Conservation (phyloP, 129 eudicot species). For the carrot (Daucus carota) region DNA sequence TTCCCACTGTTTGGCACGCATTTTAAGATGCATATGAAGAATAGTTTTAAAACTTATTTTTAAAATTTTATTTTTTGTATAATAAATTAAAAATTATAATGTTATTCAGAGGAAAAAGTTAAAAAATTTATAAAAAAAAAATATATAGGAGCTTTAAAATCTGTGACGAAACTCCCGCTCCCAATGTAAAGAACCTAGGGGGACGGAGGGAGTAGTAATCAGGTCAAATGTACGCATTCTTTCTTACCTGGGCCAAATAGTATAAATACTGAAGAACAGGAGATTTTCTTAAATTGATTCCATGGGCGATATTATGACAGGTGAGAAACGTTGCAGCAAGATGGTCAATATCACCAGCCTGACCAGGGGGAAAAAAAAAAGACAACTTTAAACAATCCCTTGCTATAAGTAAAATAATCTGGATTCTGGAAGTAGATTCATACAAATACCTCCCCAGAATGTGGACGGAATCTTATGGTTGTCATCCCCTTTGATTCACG, state of each 20-base stretch:
- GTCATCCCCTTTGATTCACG: conserved; percentile 99
- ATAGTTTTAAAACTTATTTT: too few relatives aligned
- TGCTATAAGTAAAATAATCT: neutral
- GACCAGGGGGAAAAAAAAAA: conserved; percentile 13
- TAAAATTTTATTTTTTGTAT: too few relatives aligned
- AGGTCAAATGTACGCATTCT: conserved; percentile 5
- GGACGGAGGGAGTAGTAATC: too few relatives aligned
- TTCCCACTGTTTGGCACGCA: too few relatives aligned
- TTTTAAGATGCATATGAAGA: too few relatives aligned
- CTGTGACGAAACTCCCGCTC: too few relatives aligned
- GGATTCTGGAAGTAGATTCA: conserved; percentile 1
- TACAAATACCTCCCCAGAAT: conserved; percentile 74
- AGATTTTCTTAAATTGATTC: conserved; percentile 91
- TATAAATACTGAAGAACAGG: conserved; percentile 96
- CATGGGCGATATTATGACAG: conserved; percentile 91
- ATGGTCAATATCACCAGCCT: conserved; percentile 99
- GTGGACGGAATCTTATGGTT: conserved; percentile 91
- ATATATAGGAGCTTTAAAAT: too few relatives aligned
- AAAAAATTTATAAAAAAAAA: too few relatives aligned
- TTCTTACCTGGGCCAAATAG: conserved; percentile 83
- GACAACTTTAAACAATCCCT: neutral
- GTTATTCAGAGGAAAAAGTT: too few relatives aligned
- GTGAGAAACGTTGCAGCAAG: conserved; percentile 98
- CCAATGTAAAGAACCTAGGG: too few relatives aligned
- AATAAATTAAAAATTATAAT: too few relatives aligned